These are phyloP conservation scores for Ligustrum vulgare DNA, from an alignment of 257 asterid genomes.

Conservation along the genomic window DNA sequence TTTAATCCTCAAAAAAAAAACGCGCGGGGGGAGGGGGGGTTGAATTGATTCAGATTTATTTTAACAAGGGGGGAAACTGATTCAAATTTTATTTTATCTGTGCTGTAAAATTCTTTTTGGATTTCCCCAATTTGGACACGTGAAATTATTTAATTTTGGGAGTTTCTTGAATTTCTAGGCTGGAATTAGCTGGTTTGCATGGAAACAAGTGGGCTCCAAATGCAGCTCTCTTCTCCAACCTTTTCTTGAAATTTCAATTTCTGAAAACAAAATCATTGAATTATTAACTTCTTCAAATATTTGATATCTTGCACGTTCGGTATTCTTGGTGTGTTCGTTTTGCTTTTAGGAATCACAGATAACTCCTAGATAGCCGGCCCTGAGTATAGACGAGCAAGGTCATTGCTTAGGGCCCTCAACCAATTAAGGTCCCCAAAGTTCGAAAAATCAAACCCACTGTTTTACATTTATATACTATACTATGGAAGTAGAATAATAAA, in stretches of 20 bases:
- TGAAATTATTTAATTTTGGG: neutral
- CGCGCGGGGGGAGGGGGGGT: too few species aligned
- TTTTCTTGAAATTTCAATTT: slow-evolving; percentile 37
- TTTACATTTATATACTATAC: too few species aligned
- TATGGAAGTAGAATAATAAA: too few species aligned
- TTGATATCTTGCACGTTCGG: neutral
- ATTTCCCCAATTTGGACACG: slow-evolving; percentile 3
- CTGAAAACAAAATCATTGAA: slow-evolving; percentile 39
- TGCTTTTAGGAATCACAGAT: neutral
- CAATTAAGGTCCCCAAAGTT: too few species aligned
- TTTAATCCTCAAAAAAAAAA: neutral
- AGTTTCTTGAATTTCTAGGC: slow-evolving; percentile 6
- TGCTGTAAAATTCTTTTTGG: neutral
- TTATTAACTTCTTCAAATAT: neutral
- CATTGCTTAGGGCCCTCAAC: too few species aligned
- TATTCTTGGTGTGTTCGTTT: neutral
- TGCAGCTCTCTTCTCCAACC: slow-evolving; percentile 41
- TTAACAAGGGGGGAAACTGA: neutral
- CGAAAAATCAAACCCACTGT: too few species aligned
- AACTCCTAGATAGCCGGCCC: too few species aligned
- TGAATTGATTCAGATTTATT: neutral
- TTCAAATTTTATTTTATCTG: neutral
- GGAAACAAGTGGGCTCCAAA: slow-evolving; percentile 40
- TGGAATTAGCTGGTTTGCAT: slow-evolving; percentile 26
- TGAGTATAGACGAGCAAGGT: too few species aligned